Evolutionary conservation across 495 filamentous ascomycete genomes (phyloP), one percentile per base, ranked within the genome.

Genomic region (Bombardia bombarda): DNA sequence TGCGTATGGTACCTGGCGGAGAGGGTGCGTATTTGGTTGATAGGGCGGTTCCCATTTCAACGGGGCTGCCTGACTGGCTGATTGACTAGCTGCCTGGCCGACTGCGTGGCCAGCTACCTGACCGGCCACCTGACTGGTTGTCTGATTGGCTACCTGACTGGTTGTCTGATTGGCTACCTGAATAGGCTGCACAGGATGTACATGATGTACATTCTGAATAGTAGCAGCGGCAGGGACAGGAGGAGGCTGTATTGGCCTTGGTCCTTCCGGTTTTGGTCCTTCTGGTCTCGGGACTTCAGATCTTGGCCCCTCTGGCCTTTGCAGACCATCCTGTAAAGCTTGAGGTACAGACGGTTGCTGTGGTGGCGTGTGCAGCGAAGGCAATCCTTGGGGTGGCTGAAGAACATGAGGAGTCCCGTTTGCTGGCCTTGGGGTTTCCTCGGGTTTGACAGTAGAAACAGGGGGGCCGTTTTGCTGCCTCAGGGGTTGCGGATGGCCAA

Each of bases 21-120:
- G 53, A 22, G 42, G 37, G 4, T 51, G 22, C 26, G 44, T 38
- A 32, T 47, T 44, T 34, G 58, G 65, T 39, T 72, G 70, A 40
- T 75, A 77, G 7, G 61, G 68, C 6, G 65, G 67, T 43, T 76
- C 73, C 71, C 70, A 74, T 53, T 69, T 72, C 35, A 68, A 53
- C 21, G 59, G 47, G n/a, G n/a, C n/a, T 4, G 52, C 57, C 25
- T 56, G 55, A 36, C 46, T 31, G 21, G 42, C 35, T 19, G 40
- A 14, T 26, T 51, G 53, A 20, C 39, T 31, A 21, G 28, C 38
- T 4, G 35, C n/a, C n/a, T n/a, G n/a, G n/a, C n/a, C n/a, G n/a
- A n/a, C n/a, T n/a, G n/a, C n/a, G n/a, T n/a, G n/a, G n/a, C n/a
- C n/a, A n/a, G n/a, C n/a, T n/a, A n/a, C n/a, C n/a, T n/a, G n/a